Evolutionary conservation across 192 early-diverging fungal genomes (phyloP).

Genomic region (Podila horticola): DNA sequence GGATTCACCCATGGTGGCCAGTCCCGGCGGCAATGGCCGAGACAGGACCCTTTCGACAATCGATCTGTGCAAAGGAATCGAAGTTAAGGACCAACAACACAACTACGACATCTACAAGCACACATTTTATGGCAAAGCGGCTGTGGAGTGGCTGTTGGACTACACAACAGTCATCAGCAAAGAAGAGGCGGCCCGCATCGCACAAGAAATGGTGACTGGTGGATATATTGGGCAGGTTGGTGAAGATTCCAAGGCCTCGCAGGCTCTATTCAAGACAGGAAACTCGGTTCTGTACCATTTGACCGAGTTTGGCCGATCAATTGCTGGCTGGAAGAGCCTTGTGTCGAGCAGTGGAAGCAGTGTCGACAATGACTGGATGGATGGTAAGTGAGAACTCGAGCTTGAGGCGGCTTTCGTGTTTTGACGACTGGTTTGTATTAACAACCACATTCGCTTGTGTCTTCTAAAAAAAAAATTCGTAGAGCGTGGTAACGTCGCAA

Average conservation of each 20-base stretch:
- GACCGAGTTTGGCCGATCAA: slow-evolving; percentile 35
- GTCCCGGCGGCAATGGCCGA: slow-evolving; percentile 5
- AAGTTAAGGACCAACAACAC: slow-evolving; percentile 52
- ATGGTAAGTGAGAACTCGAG: slow-evolving; percentile 9
- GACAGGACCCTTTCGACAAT: slow-evolving; percentile 15
- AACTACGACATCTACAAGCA: slow-evolving; percentile 44
- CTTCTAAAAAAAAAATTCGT: neutral
- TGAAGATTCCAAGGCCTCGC: slow-evolving; percentile 9
- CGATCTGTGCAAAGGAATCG: slow-evolving; percentile 53
- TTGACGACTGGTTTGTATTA: too few species aligned
- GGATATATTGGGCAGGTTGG: slow-evolving; percentile 57
- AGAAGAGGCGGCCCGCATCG: slow-evolving; percentile 58
- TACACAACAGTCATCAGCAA: slow-evolving; percentile 58
- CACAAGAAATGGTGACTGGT: slow-evolving; percentile 55
- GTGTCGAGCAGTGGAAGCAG: slow-evolving; percentile 12
- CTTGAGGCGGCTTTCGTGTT: too few species aligned
- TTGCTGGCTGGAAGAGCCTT: slow-evolving; percentile 49
- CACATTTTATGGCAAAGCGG: slow-evolving; percentile 58
- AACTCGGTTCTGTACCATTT: slow-evolving; percentile 49
- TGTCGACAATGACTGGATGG: slow-evolving; percentile 42
- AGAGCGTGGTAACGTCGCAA: neutral
- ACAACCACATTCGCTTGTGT: neutral
- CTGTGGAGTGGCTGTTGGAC: slow-evolving; percentile 63
- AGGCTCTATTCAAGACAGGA: slow-evolving; percentile 30
- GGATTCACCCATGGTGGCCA: slow-evolving; percentile 8